Evolutionary conservation across 2,329 filamentous ascomycete genomes (phyloP).

Genomic region (Phoma herbarum): DNA sequence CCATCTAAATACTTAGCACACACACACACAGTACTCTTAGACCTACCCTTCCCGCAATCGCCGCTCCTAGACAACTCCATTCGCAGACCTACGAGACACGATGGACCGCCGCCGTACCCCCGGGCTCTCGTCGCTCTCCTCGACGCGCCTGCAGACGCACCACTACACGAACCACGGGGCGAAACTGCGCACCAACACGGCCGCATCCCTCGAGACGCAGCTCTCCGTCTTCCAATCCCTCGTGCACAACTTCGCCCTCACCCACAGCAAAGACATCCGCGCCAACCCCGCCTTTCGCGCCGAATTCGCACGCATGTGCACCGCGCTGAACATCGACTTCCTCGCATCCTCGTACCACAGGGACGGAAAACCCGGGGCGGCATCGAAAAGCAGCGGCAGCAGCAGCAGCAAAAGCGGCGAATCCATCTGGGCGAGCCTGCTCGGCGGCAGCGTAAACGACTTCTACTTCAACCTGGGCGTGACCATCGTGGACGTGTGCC

Average conservation of each 20-base stretch:
- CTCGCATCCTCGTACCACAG: constrained; percentile 65
- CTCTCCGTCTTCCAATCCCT: constrained; percentile 95
- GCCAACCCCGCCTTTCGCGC: constrained; percentile 94
- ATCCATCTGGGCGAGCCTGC: constrained; percentile 90
- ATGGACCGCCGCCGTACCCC: constrained; percentile 76
- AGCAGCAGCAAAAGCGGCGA: constrained; percentile 40
- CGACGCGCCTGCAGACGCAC: constrained; percentile 72
- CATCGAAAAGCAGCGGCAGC: no score
- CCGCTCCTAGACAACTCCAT: no score
- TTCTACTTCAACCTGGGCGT: constrained; percentile 99
- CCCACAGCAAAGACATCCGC: constrained; percentile 94
- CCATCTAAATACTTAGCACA: no score
- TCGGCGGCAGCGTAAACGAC: constrained; percentile 92
- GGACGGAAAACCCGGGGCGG: constrained; percentile 59
- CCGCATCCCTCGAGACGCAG: constrained; percentile 87
- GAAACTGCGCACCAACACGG: constrained; percentile 83
- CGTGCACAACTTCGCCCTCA: constrained; percentile 92
- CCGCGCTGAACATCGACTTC: constrained; percentile 94
- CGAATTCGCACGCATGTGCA: constrained; percentile 98
- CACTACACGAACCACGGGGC: constrained; percentile 92
- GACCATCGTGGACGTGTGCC: constrained; percentile 91
- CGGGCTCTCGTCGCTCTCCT: constrained; percentile 78
- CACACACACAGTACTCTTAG: no score
- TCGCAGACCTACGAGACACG: no score
- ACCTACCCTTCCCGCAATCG: no score